Base-by-base conservation (phyloP, 805 yeast species). In the Candida multigemmis region DNA sequence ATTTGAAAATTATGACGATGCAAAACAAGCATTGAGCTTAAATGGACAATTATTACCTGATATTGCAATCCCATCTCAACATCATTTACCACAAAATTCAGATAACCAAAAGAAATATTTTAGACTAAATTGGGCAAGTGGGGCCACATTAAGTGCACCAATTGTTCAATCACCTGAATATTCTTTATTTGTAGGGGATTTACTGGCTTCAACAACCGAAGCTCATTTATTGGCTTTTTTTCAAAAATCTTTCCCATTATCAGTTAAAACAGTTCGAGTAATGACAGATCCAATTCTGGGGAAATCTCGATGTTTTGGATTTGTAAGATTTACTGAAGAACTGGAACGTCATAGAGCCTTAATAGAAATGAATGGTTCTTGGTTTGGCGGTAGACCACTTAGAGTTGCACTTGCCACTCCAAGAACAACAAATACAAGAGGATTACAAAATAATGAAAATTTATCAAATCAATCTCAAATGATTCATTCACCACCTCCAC, bases 221-320 rank as follows among this genome's bases (percentile, higher is more conserved):
- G 87, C 87, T 5, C 87, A 80, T 48, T 52, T 81, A 32, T 53
- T 81, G 25, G 74, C 83, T 14, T 59, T 81, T 27, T 81, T 81
- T 48, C 89, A 80, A 48, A 68, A 71, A 22, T 65, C 66, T 31
- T 81, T 70, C 53, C 64, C 67, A 6, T 58, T 59, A 27, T 70
- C 83, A 6, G 78, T 81, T 21, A 79, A 78, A 40, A 80, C 91
- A 2, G 91, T 81, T 5, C 59, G 91, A 33, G 89, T 81, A 7
- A 81, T 81, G 89, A 80, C 91, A 0, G 89, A 81, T 45, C 91
- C 91, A 3, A 68, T 81, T 5, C 68, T 80, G 9, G 87, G 87
- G 0, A 69, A 77, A 16, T 76, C 85, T 3, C 60, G 89, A 37
- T 78, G 91, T 42, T 80, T 80, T 53, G 91, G 91, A 1, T 81